phyloP scores from a whole-genome alignment of 176 grass and related monocot genomes.

The Lolium rigidum region DNA sequence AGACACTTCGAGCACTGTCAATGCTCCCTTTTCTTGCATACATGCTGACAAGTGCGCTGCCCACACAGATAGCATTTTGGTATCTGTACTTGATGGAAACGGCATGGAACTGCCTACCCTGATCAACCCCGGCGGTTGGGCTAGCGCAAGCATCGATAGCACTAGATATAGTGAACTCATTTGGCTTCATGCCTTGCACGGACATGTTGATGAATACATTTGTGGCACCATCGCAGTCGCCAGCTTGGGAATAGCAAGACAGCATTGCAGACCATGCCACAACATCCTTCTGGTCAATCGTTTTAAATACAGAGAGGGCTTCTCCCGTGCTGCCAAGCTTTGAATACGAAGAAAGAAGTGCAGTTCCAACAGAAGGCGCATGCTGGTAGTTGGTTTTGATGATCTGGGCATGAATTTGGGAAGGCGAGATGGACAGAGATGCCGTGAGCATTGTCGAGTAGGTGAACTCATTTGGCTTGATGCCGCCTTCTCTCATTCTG shows the following conservation, averaged over 20 bases:
- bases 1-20: constrained; percentile 67
- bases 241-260: constrained; percentile 71
- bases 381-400: constrained; percentile 71
- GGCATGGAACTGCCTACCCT: constrained; percentile 80
- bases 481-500: constrained; percentile 64
- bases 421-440: constrained; percentile 46
- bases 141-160: constrained; percentile 63
- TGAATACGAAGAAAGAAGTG: constrained; percentile 70
- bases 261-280: constrained; percentile 83
- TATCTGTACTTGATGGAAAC: constrained; percentile 70
- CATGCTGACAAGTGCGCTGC: constrained; percentile 76
- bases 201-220: constrained; percentile 65
- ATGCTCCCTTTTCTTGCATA: constrained; percentile 82
- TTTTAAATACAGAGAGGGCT: constrained; percentile 61
- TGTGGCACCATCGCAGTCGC: constrained; percentile 62
- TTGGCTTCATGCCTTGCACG: constrained; percentile 56
- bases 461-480: constrained; percentile 78
- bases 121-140: constrained; percentile 52
- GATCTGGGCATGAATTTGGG: constrained; percentile 69
- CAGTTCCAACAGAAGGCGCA: constrained; percentile 61
- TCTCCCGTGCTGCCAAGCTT: constrained; percentile 53
- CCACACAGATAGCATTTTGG: constrained; percentile 64
- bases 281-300: constrained; percentile 71
- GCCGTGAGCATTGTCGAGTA: constrained; percentile 68
- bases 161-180: constrained; percentile 84